phyloP scores from a whole-genome alignment of 176 grass and related monocot genomes.

The Raddia guianensis region DNA sequence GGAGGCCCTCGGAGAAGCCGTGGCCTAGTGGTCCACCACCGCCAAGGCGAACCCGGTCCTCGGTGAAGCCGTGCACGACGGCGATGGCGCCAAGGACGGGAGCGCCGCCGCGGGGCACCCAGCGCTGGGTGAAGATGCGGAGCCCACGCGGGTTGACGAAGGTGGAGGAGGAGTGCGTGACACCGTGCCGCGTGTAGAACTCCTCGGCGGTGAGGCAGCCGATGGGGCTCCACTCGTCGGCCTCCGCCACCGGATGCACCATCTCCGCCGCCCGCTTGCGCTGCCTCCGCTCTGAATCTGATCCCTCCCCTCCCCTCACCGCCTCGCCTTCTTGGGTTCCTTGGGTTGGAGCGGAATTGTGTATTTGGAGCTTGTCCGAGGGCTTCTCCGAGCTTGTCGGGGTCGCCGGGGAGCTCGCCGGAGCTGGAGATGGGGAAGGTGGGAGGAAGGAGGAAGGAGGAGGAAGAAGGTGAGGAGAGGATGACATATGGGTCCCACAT shows the following conservation, averaged over 20 bases:
- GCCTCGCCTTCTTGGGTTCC: too few relatives aligned
- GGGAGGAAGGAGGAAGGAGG: too few relatives aligned
- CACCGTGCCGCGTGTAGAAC: constrained; percentile 75
- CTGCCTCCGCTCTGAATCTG: too few relatives aligned
- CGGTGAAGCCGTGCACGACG: constrained; percentile 79
- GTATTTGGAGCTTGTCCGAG: too few relatives aligned
- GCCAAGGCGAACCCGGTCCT: constrained; percentile 67
- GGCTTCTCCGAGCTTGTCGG: too few relatives aligned
- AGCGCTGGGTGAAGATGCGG: constrained; percentile 81
- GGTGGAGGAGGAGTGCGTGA: constrained; percentile 64
- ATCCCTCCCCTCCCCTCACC: too few relatives aligned
- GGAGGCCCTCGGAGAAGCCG: constrained; percentile 34
- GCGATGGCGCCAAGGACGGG: constrained; percentile 56
- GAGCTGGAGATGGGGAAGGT: too few relatives aligned
- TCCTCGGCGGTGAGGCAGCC: constrained; percentile 49
- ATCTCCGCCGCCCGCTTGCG: too few relatives aligned
- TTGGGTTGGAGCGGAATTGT: too few relatives aligned
- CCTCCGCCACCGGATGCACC: constrained; percentile 75
- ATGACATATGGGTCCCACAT: too few relatives aligned
- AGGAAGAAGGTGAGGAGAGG: too few relatives aligned
- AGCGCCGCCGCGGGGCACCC: constrained; percentile 37
- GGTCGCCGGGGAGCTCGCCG: too few relatives aligned
- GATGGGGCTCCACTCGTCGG: constrained; percentile 69
- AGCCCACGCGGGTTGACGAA: constrained; percentile 72
- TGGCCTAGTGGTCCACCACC: constrained; percentile 84